These are phyloP conservation scores for Dichotomocladium elegans DNA, from an alignment of 371 early-diverging fungal genomes.

Conservation along the genomic window DNA sequence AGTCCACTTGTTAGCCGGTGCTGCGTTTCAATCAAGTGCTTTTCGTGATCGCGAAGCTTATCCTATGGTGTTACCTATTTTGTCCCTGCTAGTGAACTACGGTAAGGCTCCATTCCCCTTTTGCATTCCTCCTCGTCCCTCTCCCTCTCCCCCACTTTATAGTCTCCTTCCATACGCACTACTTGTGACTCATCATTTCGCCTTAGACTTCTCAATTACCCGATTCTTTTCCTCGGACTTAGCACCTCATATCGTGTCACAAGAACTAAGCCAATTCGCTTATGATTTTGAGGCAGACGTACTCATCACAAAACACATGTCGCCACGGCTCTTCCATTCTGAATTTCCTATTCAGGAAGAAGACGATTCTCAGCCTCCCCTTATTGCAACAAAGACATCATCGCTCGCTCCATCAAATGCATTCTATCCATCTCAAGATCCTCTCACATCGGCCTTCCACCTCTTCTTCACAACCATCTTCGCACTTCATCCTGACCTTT, in stretches of 20 bases:
- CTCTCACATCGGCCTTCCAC: constrained; percentile 37
- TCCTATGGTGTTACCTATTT: constrained; percentile 40
- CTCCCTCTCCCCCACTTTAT: not conserved
- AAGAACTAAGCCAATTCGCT: constrained; percentile 36
- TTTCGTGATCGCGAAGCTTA: constrained; percentile 33
- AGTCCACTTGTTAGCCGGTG: constrained; percentile 28
- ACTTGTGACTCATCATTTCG: no score
- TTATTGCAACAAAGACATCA: not conserved
- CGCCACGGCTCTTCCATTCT: constrained; percentile 21
- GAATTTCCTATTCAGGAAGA: constrained; percentile 9
- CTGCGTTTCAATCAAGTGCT: constrained; percentile 36
- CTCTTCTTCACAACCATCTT: constrained; percentile 42
- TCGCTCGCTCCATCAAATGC: not conserved
- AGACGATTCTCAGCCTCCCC: constrained; percentile 3
- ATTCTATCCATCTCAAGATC: constrained; percentile 43
- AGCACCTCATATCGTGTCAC: constrained; percentile 23
- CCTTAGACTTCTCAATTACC: constrained; percentile 34
- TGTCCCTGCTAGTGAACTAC: constrained; percentile 43
- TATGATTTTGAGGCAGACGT: constrained; percentile 41
- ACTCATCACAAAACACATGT: constrained; percentile 32
- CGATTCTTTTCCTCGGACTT: constrained; percentile 19
- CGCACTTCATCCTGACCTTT: constrained; percentile 36
- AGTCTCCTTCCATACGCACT: constrained; percentile 2
- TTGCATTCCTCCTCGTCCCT: not conserved
- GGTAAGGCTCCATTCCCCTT: constrained; percentile 19